Conservation (phyloP, 495 filamentous ascomycete genomes). For the Trichoderma orchidacearum region DNA sequence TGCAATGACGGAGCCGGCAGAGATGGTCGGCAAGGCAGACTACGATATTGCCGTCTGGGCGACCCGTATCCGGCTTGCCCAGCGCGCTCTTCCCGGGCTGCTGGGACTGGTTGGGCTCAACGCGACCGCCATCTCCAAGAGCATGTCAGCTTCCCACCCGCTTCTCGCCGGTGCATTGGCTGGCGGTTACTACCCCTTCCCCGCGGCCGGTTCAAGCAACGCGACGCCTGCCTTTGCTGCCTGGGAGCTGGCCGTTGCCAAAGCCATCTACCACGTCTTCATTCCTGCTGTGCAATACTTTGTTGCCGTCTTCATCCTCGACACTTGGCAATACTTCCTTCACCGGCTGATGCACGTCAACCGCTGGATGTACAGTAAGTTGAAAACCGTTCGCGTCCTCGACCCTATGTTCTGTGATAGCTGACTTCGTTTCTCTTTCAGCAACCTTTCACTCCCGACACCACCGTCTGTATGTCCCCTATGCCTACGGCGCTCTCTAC, state of each 20-base stretch:
- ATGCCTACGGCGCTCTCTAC: constrained; percentile 93
- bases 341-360: constrained; percentile 92
- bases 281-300: constrained; percentile 64
- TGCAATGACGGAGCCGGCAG: constrained; percentile 47
- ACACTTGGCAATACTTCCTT: constrained; percentile 95
- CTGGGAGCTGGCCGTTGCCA: constrained; percentile 67
- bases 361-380: constrained; percentile 90
- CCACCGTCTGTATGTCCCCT: constrained; percentile 91
- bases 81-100: constrained; percentile 50
- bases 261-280: constrained; percentile 63
- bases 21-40: constrained; percentile 58
- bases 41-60: constrained; percentile 80
- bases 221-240: constrained; percentile 40
- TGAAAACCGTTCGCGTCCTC: neutral
- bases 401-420: neutral
- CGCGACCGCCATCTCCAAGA: constrained; percentile 39
- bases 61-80: constrained; percentile 53
- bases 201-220: constrained; percentile 30
- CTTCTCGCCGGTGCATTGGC: constrained; percentile 53
- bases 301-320: constrained; percentile 58
- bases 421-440: constrained; percentile 17
- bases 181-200: constrained; percentile 58
- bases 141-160: constrained; percentile 40
- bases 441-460: constrained; percentile 86
- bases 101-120: constrained; percentile 43